Percentiles rank a stretch among this genome's conserved stretches.
Conservation (phyloP, 768 basidiomycete genomes). For the Pisolithus marmoratus region DNA sequence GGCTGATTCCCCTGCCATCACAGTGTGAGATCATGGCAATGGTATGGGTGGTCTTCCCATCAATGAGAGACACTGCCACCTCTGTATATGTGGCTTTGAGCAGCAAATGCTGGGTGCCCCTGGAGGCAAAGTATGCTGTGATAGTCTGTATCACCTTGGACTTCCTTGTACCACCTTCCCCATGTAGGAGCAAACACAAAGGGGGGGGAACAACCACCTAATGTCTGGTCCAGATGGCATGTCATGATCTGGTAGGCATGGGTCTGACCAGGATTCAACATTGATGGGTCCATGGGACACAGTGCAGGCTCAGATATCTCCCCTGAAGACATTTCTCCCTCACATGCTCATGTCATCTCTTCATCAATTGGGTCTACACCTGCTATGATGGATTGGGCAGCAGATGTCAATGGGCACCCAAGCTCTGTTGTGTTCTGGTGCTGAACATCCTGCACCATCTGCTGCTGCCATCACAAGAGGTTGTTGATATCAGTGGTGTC, state of each 20-base stretch:
- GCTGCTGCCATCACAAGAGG: no score
- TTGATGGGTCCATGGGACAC: not conserved
- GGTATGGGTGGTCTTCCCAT: slow-evolving; percentile 31
- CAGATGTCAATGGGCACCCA: no score
- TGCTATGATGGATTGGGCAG: no score
- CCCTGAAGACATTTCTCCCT: no score
- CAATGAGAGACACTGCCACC: slow-evolving; percentile 35
- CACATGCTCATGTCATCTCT: no score
- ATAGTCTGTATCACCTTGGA: slow-evolving; percentile 35
- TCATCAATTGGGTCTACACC: no score
- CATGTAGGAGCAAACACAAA: slow-evolving; percentile 34
- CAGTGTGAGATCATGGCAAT: no score
- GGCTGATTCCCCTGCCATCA: no score
- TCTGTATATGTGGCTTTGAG: slow-evolving; percentile 36
- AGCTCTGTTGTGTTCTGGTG: no score
- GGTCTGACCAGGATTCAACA: not conserved
- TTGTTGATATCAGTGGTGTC: no score
- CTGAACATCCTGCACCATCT: no score
- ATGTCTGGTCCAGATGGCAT: slow-evolving; percentile 19
- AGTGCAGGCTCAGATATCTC: not conserved
- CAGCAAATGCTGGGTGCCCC: slow-evolving; percentile 8
- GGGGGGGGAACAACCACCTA: slow-evolving; percentile 17
- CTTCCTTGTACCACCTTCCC: slow-evolving; percentile 43
- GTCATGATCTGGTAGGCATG: slow-evolving; percentile 25
- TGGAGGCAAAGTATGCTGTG: slow-evolving; percentile 26